Evolutionary conservation across 1,284 basidiomycete species (phyloP), one percentile per base, ranked within the genome.

Genomic region (Anthracocystis walkeri): DNA sequence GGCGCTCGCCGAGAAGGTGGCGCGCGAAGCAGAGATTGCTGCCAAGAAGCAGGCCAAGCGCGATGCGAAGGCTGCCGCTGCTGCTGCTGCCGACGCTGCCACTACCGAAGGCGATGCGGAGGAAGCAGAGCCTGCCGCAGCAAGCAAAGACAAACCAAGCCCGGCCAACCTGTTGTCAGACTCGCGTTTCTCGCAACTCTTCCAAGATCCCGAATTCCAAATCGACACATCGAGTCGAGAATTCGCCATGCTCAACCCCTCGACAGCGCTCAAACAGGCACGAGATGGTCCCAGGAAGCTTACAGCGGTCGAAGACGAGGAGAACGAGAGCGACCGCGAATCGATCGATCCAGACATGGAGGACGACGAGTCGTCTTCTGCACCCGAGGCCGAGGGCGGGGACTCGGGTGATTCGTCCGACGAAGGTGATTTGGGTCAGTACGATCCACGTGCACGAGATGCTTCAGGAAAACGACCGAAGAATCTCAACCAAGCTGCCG

Each of bases 171-270:
- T 99, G 72, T 89, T 98, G 69, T 90, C 87, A 52, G 97, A 99
- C 86, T 90, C 92, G 60, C 92, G 97, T 72, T 99, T 99, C 89
- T 88, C 91, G 62, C 92, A 91, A 58, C 88, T 99, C 51, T 99
- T 97, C 87, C 91, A 93, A 85, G 91, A 98, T 82, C 92, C 94
- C n/a, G 93, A 93, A 66, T 99, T 93, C 86, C 89, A 93, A 83
- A 93, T 99, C 77, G 95, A 99, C 86, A 92, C 95, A 86, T 89
- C 87, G 45, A 93, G 88, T 74, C 89, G 92, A 82, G 97, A 98
- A 87, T 99, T 89, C 83, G 92, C 92, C 23, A 87, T 98, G 77
- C 89, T 97, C 85, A 96, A 99, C 85, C 96, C 97, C 4, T 95
- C 93, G 8, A 87, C 90, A 7, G 89, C 89, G 12, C 52, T 69